Conservation (phyloP, 352 stramenopile genomes). For the Globisporangium apiculatum region DNA sequence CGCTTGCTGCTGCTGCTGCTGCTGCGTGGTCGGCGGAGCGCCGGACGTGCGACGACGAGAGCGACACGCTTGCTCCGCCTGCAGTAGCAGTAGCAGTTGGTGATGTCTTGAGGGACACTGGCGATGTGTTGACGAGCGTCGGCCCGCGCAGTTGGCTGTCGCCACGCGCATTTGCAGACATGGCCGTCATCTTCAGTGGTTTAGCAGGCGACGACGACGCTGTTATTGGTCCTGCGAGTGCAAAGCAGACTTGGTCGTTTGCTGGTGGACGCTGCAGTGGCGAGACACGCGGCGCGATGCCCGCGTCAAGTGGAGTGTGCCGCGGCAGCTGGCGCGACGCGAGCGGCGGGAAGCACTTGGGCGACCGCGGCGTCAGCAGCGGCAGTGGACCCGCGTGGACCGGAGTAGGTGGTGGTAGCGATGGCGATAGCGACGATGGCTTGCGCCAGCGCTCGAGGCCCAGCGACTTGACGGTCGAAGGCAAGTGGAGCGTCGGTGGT, state of each 20-base stretch:
- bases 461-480: neutral
- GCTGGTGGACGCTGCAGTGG: neutral
- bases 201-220: conserved; percentile 6
- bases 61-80: conserved; percentile 6
- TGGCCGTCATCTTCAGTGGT: neutral
- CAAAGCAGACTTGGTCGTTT: conserved; percentile 12
- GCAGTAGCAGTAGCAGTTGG: neutral
- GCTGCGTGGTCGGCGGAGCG: conserved; percentile 2
- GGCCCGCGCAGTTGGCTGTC: conserved; percentile 8
- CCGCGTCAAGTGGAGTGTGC: neutral
- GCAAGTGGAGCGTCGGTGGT: neutral
- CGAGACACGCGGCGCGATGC: conserved; percentile 1
- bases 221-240: neutral
- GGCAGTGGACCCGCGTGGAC: neutral
- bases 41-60: neutral
- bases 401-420: neutral
- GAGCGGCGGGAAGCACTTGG: conserved; percentile 14
- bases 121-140: neutral
- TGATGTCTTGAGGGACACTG: neutral
- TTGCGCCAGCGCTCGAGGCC: conserved; percentile 1
- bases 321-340: conserved; percentile 2
- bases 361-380: conserved; percentile 2
- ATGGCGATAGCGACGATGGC: too few species aligned
- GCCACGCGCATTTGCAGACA: neutral
- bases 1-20: neutral